Percentiles rank a stretch among this genome's conserved stretches.
These are phyloP conservation scores for Leishmania braziliensis DNA, from an alignment of 208 protist species.

Conservation along the genomic window DNA sequence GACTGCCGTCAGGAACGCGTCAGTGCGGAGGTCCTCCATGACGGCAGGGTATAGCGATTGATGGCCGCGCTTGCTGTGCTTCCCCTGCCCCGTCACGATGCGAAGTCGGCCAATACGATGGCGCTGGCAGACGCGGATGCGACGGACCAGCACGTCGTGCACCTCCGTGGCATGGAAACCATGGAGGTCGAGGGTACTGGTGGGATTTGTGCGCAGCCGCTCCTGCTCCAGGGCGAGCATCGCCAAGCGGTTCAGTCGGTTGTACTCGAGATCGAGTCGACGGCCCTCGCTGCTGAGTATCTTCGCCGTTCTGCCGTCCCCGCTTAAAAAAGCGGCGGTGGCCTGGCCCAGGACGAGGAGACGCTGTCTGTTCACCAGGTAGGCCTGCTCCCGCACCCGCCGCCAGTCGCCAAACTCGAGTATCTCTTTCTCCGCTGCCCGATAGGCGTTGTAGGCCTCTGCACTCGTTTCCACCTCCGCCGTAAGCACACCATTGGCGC, in stretches of 20 bases:
- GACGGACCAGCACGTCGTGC: constrained; percentile 68
- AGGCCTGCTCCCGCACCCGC: constrained; percentile 68
- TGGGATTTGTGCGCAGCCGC: constrained; percentile 36
- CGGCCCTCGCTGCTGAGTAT: constrained; percentile 57
- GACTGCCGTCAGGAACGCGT: constrained; percentile 33
- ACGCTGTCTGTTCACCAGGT: constrained; percentile 65
- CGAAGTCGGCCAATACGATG: constrained; percentile 47
- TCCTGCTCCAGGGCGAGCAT: constrained; percentile 84
- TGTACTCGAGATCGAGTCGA: constrained; percentile 69
- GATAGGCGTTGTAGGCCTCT: constrained; percentile 41
- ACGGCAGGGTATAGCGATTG: constrained; percentile 42
- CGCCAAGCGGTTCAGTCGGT: constrained; percentile 75
- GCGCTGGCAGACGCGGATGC: constrained; percentile 55
- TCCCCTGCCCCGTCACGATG: constrained; percentile 64
- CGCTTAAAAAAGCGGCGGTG: constrained; percentile 53
- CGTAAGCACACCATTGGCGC: neutral
- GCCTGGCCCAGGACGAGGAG: constrained; percentile 62
- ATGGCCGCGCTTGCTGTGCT: constrained; percentile 65
- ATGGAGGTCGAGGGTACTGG: constrained; percentile 75
- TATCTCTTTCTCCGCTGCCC: constrained; percentile 43
- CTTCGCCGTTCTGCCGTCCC: constrained; percentile 58
- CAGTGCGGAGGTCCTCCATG: constrained; percentile 38
- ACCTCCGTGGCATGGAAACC: constrained; percentile 79
- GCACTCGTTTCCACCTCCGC: constrained; percentile 19
- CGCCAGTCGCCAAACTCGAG: constrained; percentile 72